phyloP scores from a whole-genome alignment of 1,284 basidiomycete species.

The Leccinum fallax region DNA sequence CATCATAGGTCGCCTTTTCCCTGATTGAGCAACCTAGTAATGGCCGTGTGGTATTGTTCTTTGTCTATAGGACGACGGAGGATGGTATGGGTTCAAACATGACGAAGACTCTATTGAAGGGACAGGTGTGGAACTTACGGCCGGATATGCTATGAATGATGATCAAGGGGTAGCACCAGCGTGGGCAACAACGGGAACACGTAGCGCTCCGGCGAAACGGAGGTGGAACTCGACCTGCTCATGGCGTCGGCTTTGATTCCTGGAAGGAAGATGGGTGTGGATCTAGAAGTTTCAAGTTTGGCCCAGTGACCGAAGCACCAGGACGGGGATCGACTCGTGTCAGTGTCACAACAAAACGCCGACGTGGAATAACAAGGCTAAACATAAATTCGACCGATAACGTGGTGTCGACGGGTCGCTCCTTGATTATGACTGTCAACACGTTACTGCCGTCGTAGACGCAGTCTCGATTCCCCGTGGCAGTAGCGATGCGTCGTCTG shows the following conservation, averaged over 20 bases:
- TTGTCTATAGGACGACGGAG: constrained; percentile 41
- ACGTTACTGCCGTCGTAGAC: too few relatives aligned
- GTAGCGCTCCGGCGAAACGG: constrained; percentile 25
- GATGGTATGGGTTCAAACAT: neutral
- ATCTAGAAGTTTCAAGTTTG: too few relatives aligned
- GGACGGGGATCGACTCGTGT: neutral
- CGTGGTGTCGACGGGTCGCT: too few relatives aligned
- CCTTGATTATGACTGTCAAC: too few relatives aligned
- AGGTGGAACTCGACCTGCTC: neutral
- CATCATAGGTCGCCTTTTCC: constrained; percentile 31
- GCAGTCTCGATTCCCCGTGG: too few relatives aligned
- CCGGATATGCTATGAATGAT: constrained; percentile 32
- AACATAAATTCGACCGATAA: too few relatives aligned
- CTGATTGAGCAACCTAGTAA: constrained; percentile 42
- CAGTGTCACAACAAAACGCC: too few relatives aligned
- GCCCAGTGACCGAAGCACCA: neutral
- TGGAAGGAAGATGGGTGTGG: neutral
- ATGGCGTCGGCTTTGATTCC: constrained; percentile 1
- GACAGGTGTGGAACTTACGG: constrained; percentile 18
- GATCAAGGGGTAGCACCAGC: constrained; percentile 28
- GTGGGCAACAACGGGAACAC: constrained; percentile 18
- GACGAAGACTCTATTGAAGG: neutral
- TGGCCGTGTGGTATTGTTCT: constrained; percentile 52
- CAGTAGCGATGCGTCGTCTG: too few relatives aligned
- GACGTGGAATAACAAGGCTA: too few relatives aligned